These are phyloP conservation scores for Eucalyptus coolabah DNA, from an alignment of 345 rosid genomes.

Conservation along the genomic window DNA sequence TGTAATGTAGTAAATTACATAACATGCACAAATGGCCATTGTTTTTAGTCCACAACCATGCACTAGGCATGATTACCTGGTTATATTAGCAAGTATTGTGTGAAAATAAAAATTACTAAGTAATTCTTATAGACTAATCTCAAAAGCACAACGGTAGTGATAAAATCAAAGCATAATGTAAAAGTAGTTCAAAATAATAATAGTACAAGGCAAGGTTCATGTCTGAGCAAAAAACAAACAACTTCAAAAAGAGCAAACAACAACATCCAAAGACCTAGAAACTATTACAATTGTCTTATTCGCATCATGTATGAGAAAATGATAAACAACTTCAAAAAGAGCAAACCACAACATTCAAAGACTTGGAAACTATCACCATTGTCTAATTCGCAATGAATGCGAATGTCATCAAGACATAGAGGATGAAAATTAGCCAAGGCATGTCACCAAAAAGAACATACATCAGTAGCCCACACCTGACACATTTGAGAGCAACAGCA, in stretches of 20 bases:
- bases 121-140: no score
- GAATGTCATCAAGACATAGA: not conserved
- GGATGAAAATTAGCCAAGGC: not conserved
- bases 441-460: not conserved
- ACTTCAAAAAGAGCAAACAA: not conserved
- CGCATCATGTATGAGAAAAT: fast-evolving
- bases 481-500: not conserved
- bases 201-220: not conserved
- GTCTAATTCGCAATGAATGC: not conserved
- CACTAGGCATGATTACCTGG: no score
- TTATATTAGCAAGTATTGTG: no score
- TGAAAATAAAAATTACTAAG: no score
- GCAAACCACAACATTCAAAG: not conserved
- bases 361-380: not conserved
- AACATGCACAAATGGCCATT: no score
- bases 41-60: no score
- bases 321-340: not conserved
- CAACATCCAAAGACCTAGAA: fast-evolving
- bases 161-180: not conserved
- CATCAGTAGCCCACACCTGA: not conserved
- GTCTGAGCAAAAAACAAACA: not conserved
- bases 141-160: no score
- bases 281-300: not conserved
- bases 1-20: no score
- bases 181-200: not conserved